These are phyloP conservation scores for Blastobotrys chiropterorum DNA, from an alignment of 805 yeast genomes.

Conservation along the genomic window DNA sequence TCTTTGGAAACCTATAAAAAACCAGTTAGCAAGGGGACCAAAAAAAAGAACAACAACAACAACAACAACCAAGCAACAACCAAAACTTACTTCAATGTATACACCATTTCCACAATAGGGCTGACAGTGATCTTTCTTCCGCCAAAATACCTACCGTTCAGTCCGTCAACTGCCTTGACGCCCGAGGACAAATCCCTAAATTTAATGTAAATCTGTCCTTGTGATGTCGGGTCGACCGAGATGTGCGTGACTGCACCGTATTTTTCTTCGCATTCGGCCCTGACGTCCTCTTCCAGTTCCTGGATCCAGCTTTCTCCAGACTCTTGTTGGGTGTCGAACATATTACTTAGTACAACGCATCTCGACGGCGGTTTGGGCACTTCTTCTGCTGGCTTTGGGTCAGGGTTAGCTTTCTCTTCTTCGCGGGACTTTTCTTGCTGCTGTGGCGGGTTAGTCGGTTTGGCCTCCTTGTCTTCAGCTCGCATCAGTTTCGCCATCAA, in stretches of 20 bases:
- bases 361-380: conserved; percentile 17
- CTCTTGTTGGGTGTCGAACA: conserved; percentile 31
- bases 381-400: neutral
- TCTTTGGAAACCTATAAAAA: neutral
- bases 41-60: too few species aligned
- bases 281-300: conserved; percentile 32
- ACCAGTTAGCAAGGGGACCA: too few species aligned
- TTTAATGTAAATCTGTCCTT: conserved; percentile 31
- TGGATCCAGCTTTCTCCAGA: conserved; percentile 28
- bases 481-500: conserved; percentile 29
- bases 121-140: conserved; percentile 29
- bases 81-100: conserved; percentile 25
- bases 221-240: conserved; percentile 23
- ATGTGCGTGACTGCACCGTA: conserved; percentile 32
- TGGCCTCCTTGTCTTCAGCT: conserved; percentile 22
- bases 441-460: neutral
- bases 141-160: conserved; percentile 33
- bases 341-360: conserved; percentile 26
- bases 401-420: neutral
- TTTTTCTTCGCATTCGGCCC: conserved; percentile 32
- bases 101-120: conserved; percentile 28
- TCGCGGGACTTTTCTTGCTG: neutral
- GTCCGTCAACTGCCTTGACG: conserved; percentile 29
- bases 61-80: too few species aligned
- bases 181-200: conserved; percentile 23